Evolutionary conservation across 345 rosid genomes (phyloP).

Genomic region (Corchorus capsularis): DNA sequence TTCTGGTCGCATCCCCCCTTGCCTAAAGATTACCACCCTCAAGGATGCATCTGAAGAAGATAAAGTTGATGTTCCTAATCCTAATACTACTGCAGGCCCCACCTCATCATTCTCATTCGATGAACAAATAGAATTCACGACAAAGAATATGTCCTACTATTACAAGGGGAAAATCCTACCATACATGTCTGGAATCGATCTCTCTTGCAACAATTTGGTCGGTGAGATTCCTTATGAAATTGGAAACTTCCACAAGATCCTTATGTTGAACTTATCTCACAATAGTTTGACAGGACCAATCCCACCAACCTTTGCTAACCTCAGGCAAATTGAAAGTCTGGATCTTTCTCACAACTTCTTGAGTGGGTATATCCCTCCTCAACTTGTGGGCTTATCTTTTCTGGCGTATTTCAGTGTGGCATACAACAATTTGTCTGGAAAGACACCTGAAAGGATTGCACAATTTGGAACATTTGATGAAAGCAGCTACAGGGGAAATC

Average conservation of each 20-base stretch:
- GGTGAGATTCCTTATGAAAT: conserved; percentile 27
- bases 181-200: conserved; percentile 29
- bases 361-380: conserved; percentile 24
- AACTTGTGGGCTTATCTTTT: background rate
- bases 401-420: conserved; percentile 27
- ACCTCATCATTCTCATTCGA: background rate
- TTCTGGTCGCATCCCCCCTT: conserved; percentile 15
- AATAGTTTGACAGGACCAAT: conserved; percentile 22
- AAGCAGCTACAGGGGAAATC: conserved; percentile 29
- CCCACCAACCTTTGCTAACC: conserved; percentile 25
- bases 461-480: conserved; percentile 35
- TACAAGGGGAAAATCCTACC: background rate
- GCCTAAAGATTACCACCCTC: background rate
- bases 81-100: accelerated
- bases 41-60: too few species aligned
- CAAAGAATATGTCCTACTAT: conserved; percentile 18
- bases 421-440: conserved; percentile 34
- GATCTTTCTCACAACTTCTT: conserved; percentile 34
- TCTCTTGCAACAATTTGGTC: conserved; percentile 26
- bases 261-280: conserved; percentile 22
- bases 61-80: background rate
- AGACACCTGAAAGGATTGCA: background rate
- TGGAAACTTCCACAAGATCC: background rate
- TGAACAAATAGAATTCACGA: conserved; percentile 15
- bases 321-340: conserved; percentile 31